Evolutionary conservation across 257 asterid genomes (phyloP).

Genomic region (Nicotiana obtusifolia): DNA sequence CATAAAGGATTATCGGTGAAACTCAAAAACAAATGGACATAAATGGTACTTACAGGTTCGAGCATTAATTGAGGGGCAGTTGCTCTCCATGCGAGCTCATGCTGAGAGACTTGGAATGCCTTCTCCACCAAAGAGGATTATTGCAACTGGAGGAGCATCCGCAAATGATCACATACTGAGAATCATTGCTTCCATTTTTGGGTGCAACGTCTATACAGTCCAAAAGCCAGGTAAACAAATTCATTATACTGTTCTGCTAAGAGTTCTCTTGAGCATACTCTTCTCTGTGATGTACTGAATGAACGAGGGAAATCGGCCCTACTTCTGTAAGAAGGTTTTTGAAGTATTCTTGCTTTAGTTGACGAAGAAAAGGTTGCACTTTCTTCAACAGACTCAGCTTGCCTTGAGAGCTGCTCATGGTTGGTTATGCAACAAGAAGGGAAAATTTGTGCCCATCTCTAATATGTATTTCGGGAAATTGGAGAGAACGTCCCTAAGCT

Average conservation of each 20-base stretch:
- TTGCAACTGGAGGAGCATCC: slow-evolving; percentile 98
- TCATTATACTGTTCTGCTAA: background rate
- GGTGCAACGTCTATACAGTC: slow-evolving; percentile 64
- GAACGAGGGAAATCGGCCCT: background rate
- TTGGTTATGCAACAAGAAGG: slow-evolving; percentile 72
- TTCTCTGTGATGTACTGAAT: background rate
- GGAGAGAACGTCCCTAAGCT: slow-evolving; percentile 60
- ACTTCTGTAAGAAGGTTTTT: background rate
- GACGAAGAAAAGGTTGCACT: background rate
- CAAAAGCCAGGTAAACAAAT: slow-evolving; percentile 62
- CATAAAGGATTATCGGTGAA: background rate
- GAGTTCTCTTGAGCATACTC: background rate
- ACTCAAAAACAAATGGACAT: background rate
- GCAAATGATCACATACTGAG: slow-evolving; percentile 53
- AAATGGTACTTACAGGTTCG: slow-evolving; percentile 45
- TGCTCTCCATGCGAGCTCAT: slow-evolving; percentile 85
- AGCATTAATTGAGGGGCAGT: slow-evolving; percentile 86
- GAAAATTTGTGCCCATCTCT: slow-evolving; percentile 50
- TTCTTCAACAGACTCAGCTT: slow-evolving; percentile 64
- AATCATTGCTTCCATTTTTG: slow-evolving; percentile 66
- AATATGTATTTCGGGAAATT: slow-evolving; percentile 54
- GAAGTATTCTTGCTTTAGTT: background rate
- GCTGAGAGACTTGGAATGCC: slow-evolving; percentile 93
- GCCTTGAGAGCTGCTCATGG: slow-evolving; percentile 95
- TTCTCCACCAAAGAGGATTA: slow-evolving; percentile 80